Percentiles rank a stretch among this genome's conserved stretches.
Evolutionary conservation across 1,139 yeast species (phyloP).

Genomic region (Suhomyces bolitotheri): DNA sequence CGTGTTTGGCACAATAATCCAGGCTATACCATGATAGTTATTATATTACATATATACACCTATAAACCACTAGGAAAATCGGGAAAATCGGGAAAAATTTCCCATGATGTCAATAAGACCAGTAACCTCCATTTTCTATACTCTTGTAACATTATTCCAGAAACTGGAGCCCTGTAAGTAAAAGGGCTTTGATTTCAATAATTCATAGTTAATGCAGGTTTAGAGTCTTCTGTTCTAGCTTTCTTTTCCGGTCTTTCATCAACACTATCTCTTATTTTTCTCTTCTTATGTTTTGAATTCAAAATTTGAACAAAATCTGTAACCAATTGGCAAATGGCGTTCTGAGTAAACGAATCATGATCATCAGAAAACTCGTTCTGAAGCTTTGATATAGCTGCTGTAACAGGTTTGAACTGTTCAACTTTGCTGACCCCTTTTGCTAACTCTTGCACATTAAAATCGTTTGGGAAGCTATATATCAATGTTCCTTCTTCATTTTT

Average conservation of each 20-base stretch:
- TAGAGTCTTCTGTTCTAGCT: constrained; percentile 4
- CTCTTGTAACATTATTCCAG: too few relatives aligned
- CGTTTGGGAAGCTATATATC: neutral
- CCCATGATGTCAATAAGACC: too few relatives aligned
- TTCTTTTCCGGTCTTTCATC: constrained; percentile 8
- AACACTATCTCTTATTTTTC: constrained; percentile 9
- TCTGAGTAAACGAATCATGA: neutral
- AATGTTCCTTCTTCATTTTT: constrained; percentile 7
- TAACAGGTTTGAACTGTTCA: constrained; percentile 9
- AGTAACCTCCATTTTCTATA: too few relatives aligned
- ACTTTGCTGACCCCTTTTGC: constrained; percentile 3
- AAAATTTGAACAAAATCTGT: constrained; percentile 7
- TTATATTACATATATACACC: too few relatives aligned
- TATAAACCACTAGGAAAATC: too few relatives aligned
- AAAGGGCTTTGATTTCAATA: too few relatives aligned
- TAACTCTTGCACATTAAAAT: constrained; percentile 1
- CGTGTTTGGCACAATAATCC: constrained; percentile 1
- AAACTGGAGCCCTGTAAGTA: too few relatives aligned
- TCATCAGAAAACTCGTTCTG: constrained; percentile 2
- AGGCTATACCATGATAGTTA: too few relatives aligned
- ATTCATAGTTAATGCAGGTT: constrained; percentile 9
- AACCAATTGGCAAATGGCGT: constrained; percentile 2
- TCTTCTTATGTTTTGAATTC: constrained; percentile 12
- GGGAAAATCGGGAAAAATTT: too few relatives aligned
- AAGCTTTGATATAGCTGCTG: constrained; percentile 4